Evolutionary conservation across 2,329 filamentous ascomycete genomes (phyloP).

Genomic region (Incumbomyces delicatus): DNA sequence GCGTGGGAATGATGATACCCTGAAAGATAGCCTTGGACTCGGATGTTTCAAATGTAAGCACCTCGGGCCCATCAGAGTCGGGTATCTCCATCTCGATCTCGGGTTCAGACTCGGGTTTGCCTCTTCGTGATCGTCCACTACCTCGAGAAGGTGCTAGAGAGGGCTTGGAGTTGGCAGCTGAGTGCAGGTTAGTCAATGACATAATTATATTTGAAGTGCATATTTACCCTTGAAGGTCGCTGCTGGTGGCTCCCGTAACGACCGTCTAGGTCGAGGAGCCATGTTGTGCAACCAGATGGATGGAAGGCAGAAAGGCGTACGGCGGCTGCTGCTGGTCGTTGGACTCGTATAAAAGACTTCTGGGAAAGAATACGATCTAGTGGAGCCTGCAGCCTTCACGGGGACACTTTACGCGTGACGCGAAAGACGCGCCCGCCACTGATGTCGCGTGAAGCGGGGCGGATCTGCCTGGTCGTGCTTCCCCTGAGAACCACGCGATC

Average conservation of each 20-base stretch:
- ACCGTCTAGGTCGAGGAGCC: conserved; percentile 11
- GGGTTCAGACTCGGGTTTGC: background rate
- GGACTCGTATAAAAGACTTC: too few relatives aligned
- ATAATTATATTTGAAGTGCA: background rate
- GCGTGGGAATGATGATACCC: conserved; percentile 13
- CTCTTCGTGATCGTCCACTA: conserved; percentile 4
- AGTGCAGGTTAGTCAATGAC: conserved; percentile 5
- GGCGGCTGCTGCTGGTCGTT: background rate
- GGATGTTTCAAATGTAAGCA: conserved; percentile 6
- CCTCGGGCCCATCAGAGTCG: conserved; percentile 18
- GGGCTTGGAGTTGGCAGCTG: conserved; percentile 13
- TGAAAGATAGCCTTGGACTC: conserved; percentile 11
- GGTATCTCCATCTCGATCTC: conserved; percentile 13
- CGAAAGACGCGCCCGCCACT: too few relatives aligned
- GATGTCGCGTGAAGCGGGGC: background rate
- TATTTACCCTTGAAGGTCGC: conserved; percentile 8
- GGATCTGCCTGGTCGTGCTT: background rate
- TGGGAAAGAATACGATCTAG: background rate
- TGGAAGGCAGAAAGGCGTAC: background rate
- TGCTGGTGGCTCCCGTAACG: conserved; percentile 9
- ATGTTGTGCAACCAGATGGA: conserved; percentile 8
- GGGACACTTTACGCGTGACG: conserved; percentile 1
- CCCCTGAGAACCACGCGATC: too few relatives aligned
- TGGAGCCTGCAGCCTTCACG: background rate
- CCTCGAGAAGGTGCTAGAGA: conserved; percentile 7